These are phyloP conservation scores for Rhododendron vialii DNA, from an alignment of 148 eudicot genomes.

Conservation along the genomic window DNA sequence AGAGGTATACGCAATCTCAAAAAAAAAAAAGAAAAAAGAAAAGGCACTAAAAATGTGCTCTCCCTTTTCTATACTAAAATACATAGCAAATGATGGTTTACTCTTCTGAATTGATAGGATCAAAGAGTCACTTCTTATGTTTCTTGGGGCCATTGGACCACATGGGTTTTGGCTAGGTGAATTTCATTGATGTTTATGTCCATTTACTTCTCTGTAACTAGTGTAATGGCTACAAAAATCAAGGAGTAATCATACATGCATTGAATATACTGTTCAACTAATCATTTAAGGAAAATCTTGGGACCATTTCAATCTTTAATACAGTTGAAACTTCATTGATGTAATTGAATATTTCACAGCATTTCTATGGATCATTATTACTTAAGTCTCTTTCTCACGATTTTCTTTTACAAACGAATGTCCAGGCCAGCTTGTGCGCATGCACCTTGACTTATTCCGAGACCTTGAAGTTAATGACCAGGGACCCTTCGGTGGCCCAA, in stretches of 20 bases:
- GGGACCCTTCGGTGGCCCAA: too few relatives aligned
- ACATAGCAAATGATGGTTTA: too few relatives aligned
- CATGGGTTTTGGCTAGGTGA: neutral
- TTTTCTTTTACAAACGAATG: too few relatives aligned
- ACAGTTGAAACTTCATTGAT: neutral
- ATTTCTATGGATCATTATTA: neutral
- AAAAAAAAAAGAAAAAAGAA: too few relatives aligned
- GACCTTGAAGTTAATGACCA: too few relatives aligned
- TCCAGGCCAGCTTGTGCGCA: too few relatives aligned
- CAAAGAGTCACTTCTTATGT: too few relatives aligned
- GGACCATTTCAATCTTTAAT: neutral
- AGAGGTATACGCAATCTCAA: too few relatives aligned
- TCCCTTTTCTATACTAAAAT: neutral
- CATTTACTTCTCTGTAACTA: neutral
- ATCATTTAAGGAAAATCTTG: neutral
- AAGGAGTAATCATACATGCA: neutral
- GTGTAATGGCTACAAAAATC: neutral
- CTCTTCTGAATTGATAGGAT: too few relatives aligned
- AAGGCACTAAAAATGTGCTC: neutral
- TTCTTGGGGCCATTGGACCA: neutral
- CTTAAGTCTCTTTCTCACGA: too few relatives aligned
- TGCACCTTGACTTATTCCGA: too few relatives aligned
- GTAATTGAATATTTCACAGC: neutral
- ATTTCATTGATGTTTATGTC: neutral
- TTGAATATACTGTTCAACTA: neutral